Evolutionary conservation across 306 rosid species (phyloP).

Genomic region (Prunus fruticosa): DNA sequence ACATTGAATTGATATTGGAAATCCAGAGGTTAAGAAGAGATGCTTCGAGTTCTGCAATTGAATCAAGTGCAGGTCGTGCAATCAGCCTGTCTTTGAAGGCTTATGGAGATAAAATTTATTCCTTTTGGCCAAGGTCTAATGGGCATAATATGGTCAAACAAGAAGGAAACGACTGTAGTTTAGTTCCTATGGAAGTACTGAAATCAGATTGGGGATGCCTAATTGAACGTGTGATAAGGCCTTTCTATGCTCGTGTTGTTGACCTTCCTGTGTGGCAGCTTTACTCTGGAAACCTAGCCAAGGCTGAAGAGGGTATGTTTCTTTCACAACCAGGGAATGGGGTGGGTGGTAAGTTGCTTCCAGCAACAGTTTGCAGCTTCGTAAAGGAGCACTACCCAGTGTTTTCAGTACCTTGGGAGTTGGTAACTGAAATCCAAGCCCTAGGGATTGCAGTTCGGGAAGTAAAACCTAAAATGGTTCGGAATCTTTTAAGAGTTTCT

Average conservation of each 20-base stretch:
- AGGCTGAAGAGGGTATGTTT: constrained; percentile 99
- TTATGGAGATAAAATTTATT: constrained; percentile 70
- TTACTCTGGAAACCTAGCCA: constrained; percentile 92
- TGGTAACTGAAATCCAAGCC: constrained; percentile 87
- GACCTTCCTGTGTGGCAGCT: constrained; percentile 97
- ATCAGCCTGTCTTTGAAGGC: constrained; percentile 66
- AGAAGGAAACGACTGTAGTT: constrained; percentile 33
- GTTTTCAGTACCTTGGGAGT: constrained; percentile 96
- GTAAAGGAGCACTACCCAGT: constrained; percentile 98
- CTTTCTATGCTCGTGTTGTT: constrained; percentile 80
- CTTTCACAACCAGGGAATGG: constrained; percentile 97
- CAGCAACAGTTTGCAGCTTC: constrained; percentile 93
- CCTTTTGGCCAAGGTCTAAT: constrained; percentile 83
- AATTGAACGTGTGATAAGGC: constrained; percentile 67
- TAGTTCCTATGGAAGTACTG: constrained; percentile 35
- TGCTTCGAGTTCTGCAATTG: constrained; percentile 54
- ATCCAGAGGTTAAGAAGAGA: constrained; percentile 75
- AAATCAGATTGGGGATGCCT: constrained; percentile 90
- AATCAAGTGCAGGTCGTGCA: constrained; percentile 49
- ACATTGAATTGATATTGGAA: constrained; percentile 78
- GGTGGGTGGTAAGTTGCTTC: constrained; percentile 70
- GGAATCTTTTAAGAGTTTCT: constrained; percentile 70
- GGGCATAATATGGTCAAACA: constrained; percentile 37
- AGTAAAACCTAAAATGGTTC: constrained; percentile 94
- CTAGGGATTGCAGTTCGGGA: constrained; percentile 74